These are phyloP conservation scores for Solanum peruvianum DNA, from an alignment of 257 asterid genomes.

Conservation along the genomic window DNA sequence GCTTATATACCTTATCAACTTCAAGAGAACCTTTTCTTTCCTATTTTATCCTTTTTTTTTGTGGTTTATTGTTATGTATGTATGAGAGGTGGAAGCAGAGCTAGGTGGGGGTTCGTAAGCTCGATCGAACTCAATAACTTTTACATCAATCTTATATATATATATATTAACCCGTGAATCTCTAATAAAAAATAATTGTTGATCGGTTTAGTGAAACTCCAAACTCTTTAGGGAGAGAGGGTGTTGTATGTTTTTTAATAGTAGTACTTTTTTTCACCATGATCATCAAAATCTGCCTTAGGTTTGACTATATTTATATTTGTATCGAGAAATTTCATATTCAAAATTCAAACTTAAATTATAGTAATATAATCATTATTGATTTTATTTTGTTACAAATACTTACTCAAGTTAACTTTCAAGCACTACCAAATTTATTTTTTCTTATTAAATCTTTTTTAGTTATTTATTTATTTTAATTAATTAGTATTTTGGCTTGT, in stretches of 20 bases:
- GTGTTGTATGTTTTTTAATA: neutral
- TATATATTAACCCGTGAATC: too few relatives aligned
- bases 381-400: slow-evolving; percentile 11
- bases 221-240: neutral
- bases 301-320: neutral
- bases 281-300: neutral
- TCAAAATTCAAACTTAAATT: fast-evolving
- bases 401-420: neutral
- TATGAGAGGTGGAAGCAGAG: neutral
- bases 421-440: neutral
- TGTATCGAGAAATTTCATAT: neutral
- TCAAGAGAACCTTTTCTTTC: slow-evolving; percentile 8
- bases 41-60: slow-evolving; percentile 2
- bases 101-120: too few relatives aligned
- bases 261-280: slow-evolving; percentile 8
- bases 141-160: too few relatives aligned
- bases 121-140: too few relatives aligned
- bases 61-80: slow-evolving; percentile 8
- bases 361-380: neutral
- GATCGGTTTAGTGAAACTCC: fast-evolving
- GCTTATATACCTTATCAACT: slow-evolving; percentile 59
- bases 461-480: neutral
- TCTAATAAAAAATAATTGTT: too few relatives aligned
- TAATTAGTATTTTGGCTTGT: neutral
- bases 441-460: neutral